These are phyloP conservation scores for Orobanche coerulescens DNA, from an alignment of 257 asterid genomes.

Conservation along the genomic window DNA sequence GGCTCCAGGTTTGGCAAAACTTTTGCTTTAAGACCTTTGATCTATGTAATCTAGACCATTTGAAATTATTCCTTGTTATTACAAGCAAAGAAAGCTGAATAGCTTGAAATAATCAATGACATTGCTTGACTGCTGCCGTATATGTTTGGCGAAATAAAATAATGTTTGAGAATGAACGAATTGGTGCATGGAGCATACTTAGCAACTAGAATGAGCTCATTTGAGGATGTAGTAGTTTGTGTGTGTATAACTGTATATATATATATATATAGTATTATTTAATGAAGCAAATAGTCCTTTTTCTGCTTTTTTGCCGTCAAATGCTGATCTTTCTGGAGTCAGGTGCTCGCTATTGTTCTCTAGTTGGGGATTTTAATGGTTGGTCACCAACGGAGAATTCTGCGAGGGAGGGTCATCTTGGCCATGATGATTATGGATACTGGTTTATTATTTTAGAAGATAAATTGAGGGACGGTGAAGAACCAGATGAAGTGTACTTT, in stretches of 20 bases:
- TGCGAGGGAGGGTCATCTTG: conserved; percentile 88
- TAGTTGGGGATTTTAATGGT: conserved; percentile 77
- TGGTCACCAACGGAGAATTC: conserved; percentile 92
- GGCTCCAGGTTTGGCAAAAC: conserved; percentile 81
- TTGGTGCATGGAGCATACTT: not conserved
- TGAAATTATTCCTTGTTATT: conserved; percentile 8
- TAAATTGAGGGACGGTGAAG: conserved; percentile 80
- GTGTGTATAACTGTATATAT: too few species aligned
- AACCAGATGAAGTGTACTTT: conserved; percentile 74
- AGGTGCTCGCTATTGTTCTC: conserved; percentile 97
- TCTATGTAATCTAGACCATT: not conserved
- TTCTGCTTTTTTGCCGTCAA: not conserved
- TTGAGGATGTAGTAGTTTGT: not conserved
- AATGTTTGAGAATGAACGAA: not conserved
- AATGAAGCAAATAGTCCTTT: not conserved
- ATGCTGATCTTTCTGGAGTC: conserved; percentile 20
- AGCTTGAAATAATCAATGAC: not conserved
- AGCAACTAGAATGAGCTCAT: not conserved
- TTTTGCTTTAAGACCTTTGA: not conserved
- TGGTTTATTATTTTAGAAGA: conserved; percentile 94
- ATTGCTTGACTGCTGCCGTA: not conserved
- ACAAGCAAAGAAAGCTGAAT: not conserved
- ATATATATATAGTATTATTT: too few species aligned
- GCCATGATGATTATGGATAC: conserved; percentile 93
- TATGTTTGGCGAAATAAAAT: conserved; percentile 1